phyloP scores from a whole-genome alignment of 768 basidiomycete species.

The Kockovaella imperatae region DNA sequence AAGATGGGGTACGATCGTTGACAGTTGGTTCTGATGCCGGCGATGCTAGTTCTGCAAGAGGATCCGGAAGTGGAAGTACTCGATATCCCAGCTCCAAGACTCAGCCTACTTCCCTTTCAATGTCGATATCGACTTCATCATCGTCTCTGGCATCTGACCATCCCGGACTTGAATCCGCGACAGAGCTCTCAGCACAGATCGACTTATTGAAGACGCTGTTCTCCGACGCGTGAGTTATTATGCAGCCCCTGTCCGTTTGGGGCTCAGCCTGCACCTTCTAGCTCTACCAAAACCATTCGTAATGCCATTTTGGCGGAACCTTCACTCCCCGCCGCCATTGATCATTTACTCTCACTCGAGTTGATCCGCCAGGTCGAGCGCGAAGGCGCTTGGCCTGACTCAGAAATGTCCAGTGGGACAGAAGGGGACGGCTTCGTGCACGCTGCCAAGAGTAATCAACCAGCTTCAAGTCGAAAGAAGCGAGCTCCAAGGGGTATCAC shows the following conservation, averaged over 20 bases:
- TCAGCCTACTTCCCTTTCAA: no score
- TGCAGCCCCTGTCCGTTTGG: not conserved
- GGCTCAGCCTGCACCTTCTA: not conserved
- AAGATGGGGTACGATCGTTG: no score
- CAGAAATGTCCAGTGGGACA: constrained; percentile 5
- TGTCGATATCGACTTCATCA: constrained; percentile 1
- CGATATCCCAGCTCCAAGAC: no score
- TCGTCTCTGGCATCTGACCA: constrained; percentile 1
- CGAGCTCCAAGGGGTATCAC: constrained; percentile 10
- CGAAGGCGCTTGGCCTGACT: constrained; percentile 31
- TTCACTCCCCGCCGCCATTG: constrained; percentile 29
- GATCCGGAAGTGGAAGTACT: no score
- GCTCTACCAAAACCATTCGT: not conserved
- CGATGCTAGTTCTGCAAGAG: no score
- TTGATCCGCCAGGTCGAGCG: constrained; percentile 26
- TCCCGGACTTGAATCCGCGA: constrained; percentile 1
- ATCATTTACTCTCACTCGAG: constrained; percentile 36
- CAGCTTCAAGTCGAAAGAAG: constrained; percentile 8
- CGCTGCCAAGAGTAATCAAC: not conserved
- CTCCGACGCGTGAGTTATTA: constrained; percentile 18
- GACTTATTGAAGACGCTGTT: constrained; percentile 25
- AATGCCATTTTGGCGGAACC: constrained; percentile 9
- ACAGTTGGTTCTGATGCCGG: no score
- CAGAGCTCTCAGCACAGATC: constrained; percentile 11
- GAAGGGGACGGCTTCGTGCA: constrained; percentile 1